These are phyloP conservation scores for Calvatia gigantea DNA, from an alignment of 768 basidiomycete genomes.

Conservation along the genomic window DNA sequence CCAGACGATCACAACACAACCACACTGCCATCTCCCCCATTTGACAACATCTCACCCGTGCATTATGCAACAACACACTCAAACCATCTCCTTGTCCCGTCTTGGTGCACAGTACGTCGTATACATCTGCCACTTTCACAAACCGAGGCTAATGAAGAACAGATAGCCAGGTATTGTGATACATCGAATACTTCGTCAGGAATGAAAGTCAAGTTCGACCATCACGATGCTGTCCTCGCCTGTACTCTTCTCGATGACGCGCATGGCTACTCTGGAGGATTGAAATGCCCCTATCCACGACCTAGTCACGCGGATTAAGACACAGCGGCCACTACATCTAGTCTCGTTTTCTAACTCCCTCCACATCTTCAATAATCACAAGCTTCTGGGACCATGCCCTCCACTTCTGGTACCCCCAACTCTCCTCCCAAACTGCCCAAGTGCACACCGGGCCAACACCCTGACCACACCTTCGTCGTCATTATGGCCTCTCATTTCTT, in stretches of 20 bases:
- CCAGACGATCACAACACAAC: constrained; percentile 11
- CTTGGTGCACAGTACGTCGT: constrained; percentile 78
- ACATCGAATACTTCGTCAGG: constrained; percentile 54
- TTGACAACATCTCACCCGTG: constrained; percentile 81
- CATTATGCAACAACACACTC: constrained; percentile 80
- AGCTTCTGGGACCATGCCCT: constrained; percentile 92
- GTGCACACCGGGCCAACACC: constrained; percentile 66
- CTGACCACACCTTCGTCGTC: constrained; percentile 81
- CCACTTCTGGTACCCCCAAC: constrained; percentile 82
- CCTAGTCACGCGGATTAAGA: constrained; percentile 62
- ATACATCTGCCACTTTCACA: neutral
- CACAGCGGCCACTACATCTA: constrained; percentile 20
- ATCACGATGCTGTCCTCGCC: constrained; percentile 85
- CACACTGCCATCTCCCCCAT: constrained; percentile 55
- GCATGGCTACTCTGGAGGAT: constrained; percentile 80
- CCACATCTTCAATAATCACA: constrained; percentile 67
- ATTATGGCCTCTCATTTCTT: constrained; percentile 91
- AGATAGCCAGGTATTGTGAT: constrained; percentile 49
- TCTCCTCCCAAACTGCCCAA: constrained; percentile 43
- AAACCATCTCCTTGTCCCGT: constrained; percentile 77
- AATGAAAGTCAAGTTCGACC: constrained; percentile 78
- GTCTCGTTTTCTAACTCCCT: neutral
- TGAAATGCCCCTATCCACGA: constrained; percentile 81
- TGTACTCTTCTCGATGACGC: constrained; percentile 68
- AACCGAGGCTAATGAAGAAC: constrained; percentile 3